Evolutionary conservation across 176 grass and related monocot species (phyloP).

Genomic region (Aegilops bicornis): DNA sequence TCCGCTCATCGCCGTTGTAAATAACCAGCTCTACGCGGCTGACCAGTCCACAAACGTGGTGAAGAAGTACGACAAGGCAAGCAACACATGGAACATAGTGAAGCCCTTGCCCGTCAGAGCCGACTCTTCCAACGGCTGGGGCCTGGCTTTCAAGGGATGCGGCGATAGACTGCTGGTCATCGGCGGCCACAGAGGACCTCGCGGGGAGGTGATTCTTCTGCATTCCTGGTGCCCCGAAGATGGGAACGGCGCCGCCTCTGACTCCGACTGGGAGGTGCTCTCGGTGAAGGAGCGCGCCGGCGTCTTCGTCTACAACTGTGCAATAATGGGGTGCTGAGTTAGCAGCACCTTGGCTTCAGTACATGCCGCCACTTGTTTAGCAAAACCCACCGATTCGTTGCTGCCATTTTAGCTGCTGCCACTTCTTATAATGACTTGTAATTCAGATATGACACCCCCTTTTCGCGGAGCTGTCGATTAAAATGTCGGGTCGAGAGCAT

Average conservation of each 20-base stretch:
- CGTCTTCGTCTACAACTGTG: slow-evolving; percentile 87
- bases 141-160: slow-evolving; percentile 83
- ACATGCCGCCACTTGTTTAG: slow-evolving; percentile 31
- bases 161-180: slow-evolving; percentile 77
- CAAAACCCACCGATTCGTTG: slow-evolving; percentile 31
- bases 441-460: slow-evolving; percentile 50
- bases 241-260: slow-evolving; percentile 36
- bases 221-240: slow-evolving; percentile 80
- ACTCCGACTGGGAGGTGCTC: slow-evolving; percentile 88
- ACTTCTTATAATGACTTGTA: slow-evolving; percentile 45
- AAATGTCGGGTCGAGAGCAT: slow-evolving; percentile 52
- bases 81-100: slow-evolving; percentile 81
- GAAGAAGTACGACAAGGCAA: slow-evolving; percentile 90
- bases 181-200: slow-evolving; percentile 57
- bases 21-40: slow-evolving; percentile 88
- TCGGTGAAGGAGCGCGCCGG: slow-evolving; percentile 66
- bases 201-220: slow-evolving; percentile 75
- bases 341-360: slow-evolving; percentile 14
- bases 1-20: slow-evolving; percentile 83
- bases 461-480: slow-evolving; percentile 47
- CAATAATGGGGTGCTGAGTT: slow-evolving; percentile 92
- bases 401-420: slow-evolving; percentile 43
- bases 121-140: slow-evolving; percentile 86
- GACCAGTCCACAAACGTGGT: slow-evolving; percentile 73
- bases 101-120: slow-evolving; percentile 79